Base-by-base conservation (phyloP, 2,329 filamentous ascomycete genomes). In the Penicillium hesseltinei region DNA sequence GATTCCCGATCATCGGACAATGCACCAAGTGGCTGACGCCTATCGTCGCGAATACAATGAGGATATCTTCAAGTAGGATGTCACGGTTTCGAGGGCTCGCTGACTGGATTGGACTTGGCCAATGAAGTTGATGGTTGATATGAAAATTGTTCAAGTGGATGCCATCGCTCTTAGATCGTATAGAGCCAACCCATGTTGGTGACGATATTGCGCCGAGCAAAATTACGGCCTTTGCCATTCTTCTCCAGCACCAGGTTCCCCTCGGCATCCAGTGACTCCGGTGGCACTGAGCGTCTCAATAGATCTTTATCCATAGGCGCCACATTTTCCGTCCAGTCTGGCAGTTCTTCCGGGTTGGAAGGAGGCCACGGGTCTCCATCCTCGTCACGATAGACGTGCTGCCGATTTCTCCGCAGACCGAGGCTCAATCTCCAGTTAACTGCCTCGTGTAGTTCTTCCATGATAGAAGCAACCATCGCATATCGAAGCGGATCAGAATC, bases 401-500 rank as follows among this genome's bases (percentile, higher is more conserved):
- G 51, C 4, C 54, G 46, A 44, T 69, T 59, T 15, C 66, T 52
- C 10, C 67, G 58, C 56, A 71, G 47, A 1, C 68, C 67, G 8
- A 71, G 36, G 33, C 66, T 62, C 50, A 71, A 56, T 15, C 63
- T 59, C 68, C 67, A 70, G 35, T 69, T 71, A 7, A 70, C 56
- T 11, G 68, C 65, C 35, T 58, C 47, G 4, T 54, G 58, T 2
- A 68, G 47, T 46, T 70, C 65, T 29, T 70, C 68, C 0, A 59
- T 58, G 10, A 71, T 62, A 8, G 60, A 68, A 2, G 68, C 65
- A 35, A 71, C 21, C 13, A 72, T 59, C 0, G 68, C 66, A 56
- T 71, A 71, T 2, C 68, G 66, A 13, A 71, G 50, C 1, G 68
- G 69, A 51, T 72, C 69, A 5, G 31, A 3, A 45, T 71, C 69